phyloP scores from a whole-genome alignment of 2,329 filamentous ascomycete species.

The Pseudogymnoascus sp. region DNA sequence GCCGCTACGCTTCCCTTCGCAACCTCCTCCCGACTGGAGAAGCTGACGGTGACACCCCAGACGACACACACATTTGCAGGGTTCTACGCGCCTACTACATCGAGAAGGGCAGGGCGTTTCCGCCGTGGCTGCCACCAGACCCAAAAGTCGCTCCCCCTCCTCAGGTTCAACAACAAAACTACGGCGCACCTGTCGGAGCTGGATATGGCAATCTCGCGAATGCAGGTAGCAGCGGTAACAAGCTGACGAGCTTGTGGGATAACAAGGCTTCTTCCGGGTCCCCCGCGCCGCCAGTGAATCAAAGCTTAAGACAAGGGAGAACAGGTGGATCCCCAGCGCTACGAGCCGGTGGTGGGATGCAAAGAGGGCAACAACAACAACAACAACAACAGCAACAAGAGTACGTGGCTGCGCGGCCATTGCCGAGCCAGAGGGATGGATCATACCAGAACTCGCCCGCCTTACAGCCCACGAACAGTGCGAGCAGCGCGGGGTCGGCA shows the following conservation, averaged over 20 bases:
- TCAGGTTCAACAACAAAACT: slow-evolving; percentile 34
- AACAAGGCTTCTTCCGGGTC: slow-evolving; percentile 20
- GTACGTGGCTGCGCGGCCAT: slow-evolving; percentile 42
- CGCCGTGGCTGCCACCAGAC: slow-evolving; percentile 81
- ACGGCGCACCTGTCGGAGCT: slow-evolving; percentile 36
- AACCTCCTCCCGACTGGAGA: slow-evolving; percentile 62
- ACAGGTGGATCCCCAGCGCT: slow-evolving; percentile 22
- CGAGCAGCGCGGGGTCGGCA: slow-evolving; percentile 45
- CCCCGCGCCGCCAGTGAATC: slow-evolving; percentile 25
- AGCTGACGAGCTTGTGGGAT: slow-evolving; percentile 53
- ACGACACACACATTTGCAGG: slow-evolving; percentile 91
- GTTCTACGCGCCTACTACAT: slow-evolving; percentile 88
- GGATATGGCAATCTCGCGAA: slow-evolving; percentile 43
- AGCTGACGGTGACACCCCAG: slow-evolving; percentile 65
- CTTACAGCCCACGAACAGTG: slow-evolving; percentile 18
- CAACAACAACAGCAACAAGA: slow-evolving; percentile 9
- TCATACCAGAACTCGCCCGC: slow-evolving; percentile 56
- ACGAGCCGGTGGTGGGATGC: slow-evolving; percentile 23
- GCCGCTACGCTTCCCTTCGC: slow-evolving; percentile 52
- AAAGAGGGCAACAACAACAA: slow-evolving; percentile 9
- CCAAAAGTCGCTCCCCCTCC: slow-evolving; percentile 61
- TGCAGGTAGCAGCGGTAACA: slow-evolving; percentile 26
- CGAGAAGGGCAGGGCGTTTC: slow-evolving; percentile 75
- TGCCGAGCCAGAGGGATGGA: slow-evolving; percentile 65
- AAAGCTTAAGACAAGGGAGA: slow-evolving; percentile 39